Evolutionary conservation across 192 early-diverging fungal species (phyloP).

Genomic region (Chytriomyces sp.): DNA sequence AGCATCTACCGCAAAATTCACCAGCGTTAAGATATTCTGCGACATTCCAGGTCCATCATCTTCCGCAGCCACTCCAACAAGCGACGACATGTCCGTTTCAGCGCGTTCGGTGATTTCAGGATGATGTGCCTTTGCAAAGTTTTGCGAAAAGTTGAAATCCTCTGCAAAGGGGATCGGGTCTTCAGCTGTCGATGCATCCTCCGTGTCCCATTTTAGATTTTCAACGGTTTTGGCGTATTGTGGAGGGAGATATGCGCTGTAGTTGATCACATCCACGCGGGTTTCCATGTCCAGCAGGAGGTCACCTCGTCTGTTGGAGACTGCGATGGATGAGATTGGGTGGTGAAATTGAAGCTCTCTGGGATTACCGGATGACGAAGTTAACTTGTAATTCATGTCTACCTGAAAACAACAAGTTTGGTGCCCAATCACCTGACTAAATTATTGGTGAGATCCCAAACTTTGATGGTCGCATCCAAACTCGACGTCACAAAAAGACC

Average conservation of each 20-base stretch:
- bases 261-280: constrained; percentile 53
- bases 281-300: constrained; percentile 51
- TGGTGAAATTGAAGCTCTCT: constrained; percentile 60
- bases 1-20: constrained; percentile 28
- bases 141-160: constrained; percentile 31
- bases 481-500: constrained; percentile 48
- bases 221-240: constrained; percentile 29
- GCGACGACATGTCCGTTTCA: too few relatives aligned
- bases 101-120: not conserved
- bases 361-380: not conserved
- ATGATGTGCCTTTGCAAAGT: constrained; percentile 12
- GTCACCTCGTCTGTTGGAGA: constrained; percentile 47
- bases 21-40: not conserved
- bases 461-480: constrained; percentile 45
- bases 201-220: not conserved
- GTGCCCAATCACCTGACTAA: constrained; percentile 42
- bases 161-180: constrained; percentile 53
- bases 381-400: not conserved
- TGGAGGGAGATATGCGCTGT: constrained; percentile 46
- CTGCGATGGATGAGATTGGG: constrained; percentile 42
- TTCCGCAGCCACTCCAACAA: not conserved
- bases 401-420: not conserved
- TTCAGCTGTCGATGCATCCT: constrained; percentile 16
- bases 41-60: not conserved
- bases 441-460: constrained; percentile 57